A percentile compares a stretch with the other conserved stretches of the same genome.
phyloP scores from a whole-genome alignment of 2,329 filamentous ascomycete species.

The Stagonosporopsis cucurbitacearum region DNA sequence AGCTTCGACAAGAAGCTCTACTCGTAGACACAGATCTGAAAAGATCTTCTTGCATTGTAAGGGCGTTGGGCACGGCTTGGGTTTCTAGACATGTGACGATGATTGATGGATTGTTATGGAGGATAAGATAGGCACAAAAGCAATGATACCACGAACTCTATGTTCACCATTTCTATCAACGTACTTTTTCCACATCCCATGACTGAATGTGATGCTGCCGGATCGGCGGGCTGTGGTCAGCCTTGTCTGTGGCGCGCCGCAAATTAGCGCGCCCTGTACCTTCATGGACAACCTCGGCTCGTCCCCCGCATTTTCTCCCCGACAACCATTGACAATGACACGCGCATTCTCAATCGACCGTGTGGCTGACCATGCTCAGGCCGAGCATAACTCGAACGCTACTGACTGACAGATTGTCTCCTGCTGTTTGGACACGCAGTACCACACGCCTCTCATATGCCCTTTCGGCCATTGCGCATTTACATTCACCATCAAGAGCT shows the following conservation, averaged over 20 bases:
- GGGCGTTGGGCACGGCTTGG: constrained; percentile 33
- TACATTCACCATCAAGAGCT: neutral
- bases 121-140: constrained; percentile 41
- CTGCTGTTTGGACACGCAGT: neutral
- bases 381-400: constrained; percentile 17
- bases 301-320: constrained; percentile 37
- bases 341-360: constrained; percentile 18
- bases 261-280: neutral
- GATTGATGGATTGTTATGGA: constrained; percentile 35
- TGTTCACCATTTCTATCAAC: constrained; percentile 15
- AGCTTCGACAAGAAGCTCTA: constrained; percentile 99
- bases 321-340: constrained; percentile 28
- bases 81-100: constrained; percentile 29
- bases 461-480: neutral
- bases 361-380: constrained; percentile 37
- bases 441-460: neutral
- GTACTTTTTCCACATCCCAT: neutral
- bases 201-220: constrained; percentile 7
- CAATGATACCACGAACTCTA: constrained; percentile 45
- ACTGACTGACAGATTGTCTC: constrained; percentile 15
- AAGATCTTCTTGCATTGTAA: constrained; percentile 36
- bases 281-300: constrained; percentile 41
- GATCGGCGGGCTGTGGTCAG: neutral
- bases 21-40: constrained; percentile 61
- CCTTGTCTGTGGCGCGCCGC: neutral